Percentiles rank a stretch among this genome's conserved stretches.
phyloP scores from a whole-genome alignment of 192 early-diverging fungal genomes.

The Coemansia sp. region DNA sequence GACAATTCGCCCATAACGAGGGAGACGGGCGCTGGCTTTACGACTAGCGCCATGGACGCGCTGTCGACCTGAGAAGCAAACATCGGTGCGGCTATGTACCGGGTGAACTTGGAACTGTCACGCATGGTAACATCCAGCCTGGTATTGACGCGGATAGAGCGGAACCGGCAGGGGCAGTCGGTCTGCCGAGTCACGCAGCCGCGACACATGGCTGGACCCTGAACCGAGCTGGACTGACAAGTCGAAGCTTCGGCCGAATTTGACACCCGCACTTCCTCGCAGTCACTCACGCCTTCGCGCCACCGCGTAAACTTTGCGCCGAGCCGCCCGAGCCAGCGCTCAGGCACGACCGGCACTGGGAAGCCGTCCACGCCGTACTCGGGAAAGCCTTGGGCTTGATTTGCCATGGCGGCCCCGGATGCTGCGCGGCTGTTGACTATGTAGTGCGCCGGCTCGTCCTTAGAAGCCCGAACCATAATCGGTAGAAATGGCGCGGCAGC shows the following conservation, averaged over 20 bases:
- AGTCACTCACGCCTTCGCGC: background rate
- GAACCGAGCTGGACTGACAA: background rate
- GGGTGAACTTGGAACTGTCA: background rate
- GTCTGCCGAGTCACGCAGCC: constrained; percentile 22
- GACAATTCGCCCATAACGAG: background rate
- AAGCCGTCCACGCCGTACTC: constrained; percentile 24
- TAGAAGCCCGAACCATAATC: constrained; percentile 5
- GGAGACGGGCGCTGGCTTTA: background rate
- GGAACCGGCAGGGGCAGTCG: constrained; percentile 24
- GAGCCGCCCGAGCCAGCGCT: constrained; percentile 17
- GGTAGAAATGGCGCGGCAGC: constrained; percentile 12
- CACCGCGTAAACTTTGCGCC: constrained; percentile 19
- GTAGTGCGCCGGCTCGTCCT: background rate
- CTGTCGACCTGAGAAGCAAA: constrained; percentile 1
- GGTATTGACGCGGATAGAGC: constrained; percentile 9
- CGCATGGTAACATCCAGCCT: background rate
- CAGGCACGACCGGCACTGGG: constrained; percentile 26
- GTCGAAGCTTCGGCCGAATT: background rate
- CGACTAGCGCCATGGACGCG: background rate
- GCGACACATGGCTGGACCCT: constrained; percentile 19
- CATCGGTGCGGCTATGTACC: constrained; percentile 20
- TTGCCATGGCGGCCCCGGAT: background rate
- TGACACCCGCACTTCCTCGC: background rate
- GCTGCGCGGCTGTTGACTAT: background rate
- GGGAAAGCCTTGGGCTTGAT: constrained; percentile 7